Evolutionary conservation across 805 yeast species (phyloP), one percentile per base, ranked within the genome.

Genomic region (Yamadazyma philogaea): DNA sequence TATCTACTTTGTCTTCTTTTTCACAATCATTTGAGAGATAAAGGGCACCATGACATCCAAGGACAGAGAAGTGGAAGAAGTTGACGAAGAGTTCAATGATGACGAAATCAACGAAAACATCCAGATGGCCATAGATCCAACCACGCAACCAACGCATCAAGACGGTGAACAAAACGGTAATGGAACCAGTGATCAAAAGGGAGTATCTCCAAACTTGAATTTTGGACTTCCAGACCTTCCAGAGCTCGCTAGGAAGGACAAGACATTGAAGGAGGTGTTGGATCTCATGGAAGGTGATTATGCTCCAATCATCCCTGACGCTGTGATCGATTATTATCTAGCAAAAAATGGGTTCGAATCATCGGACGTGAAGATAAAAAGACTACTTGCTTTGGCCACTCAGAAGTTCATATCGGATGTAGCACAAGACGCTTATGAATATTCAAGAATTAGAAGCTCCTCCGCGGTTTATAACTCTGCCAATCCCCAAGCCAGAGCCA

Each of bases 371-470:
- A 76, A 89, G 31, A 61, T 68, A 44, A 90, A 89, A 61, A 73
- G 98, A 41, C 68, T 93, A 28, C 70, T 93, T 37, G 97, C 98
- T 0, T 70, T 93, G 43, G 98, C 99, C 1, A 93, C 99, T 0
- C 99, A 95, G 57, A 93, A 93, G 59, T 93, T 93, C 60, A 77
- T 93, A 20, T 81, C 90, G 47, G 99, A 93, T 60, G 82, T 93
- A 22, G 96, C 99, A 1, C 87, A 89, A 12, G 98, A 93, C 58
- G 97, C 99, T 0, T 93, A 88, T 59, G 99, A 93, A 60, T 90
- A 88, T 59, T 86, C 96, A 7, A 72, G 98, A 47, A 93, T 93
- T 51, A 76, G 98, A 48, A 87, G 93, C n/a, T 72, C 87, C 4
- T 80, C 88, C 10, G 81, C 96, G 0, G 95, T 90, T n/a, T 82